Evolutionary conservation across 1,284 basidiomycete genomes (phyloP).

Genomic region (Sanguinoderma infundibulare): DNA sequence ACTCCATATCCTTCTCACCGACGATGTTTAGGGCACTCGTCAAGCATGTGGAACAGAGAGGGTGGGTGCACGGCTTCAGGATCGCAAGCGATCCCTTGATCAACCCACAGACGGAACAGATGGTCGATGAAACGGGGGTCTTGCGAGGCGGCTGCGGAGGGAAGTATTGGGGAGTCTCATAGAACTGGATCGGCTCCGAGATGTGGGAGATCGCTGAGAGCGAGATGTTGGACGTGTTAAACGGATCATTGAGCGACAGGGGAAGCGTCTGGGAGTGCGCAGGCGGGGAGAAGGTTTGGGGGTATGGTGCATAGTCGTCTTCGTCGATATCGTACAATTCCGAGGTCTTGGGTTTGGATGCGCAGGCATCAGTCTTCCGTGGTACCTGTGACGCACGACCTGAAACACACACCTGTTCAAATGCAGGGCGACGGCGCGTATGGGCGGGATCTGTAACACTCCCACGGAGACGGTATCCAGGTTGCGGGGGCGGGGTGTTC

Average conservation of each 20-base stretch:
- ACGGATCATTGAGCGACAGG: constrained; percentile 39
- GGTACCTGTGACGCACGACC: no score
- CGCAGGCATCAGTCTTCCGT: background rate
- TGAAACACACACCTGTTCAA: constrained; percentile 37
- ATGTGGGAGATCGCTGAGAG: constrained; percentile 32
- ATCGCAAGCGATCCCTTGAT: constrained; percentile 57
- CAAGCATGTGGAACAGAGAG: constrained; percentile 76
- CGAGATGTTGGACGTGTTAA: constrained; percentile 34
- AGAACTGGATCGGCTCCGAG: constrained; percentile 32
- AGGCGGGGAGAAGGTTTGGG: constrained; percentile 45
- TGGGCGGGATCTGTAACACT: constrained; percentile 75
- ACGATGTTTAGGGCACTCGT: constrained; percentile 85
- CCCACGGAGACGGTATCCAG: constrained; percentile 66
- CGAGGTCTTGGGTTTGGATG: constrained; percentile 42
- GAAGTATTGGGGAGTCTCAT: constrained; percentile 27
- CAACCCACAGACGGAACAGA: constrained; percentile 58
- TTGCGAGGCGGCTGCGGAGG: constrained; percentile 11
- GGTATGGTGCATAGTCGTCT: constrained; percentile 60
- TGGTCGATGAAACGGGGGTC: constrained; percentile 11
- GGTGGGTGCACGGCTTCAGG: constrained; percentile 72
- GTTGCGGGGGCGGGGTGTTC: constrained; percentile 72
- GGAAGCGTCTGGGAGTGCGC: constrained; percentile 37
- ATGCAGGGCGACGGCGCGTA: constrained; percentile 57
- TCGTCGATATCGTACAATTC: constrained; percentile 78
- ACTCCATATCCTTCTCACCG: constrained; percentile 83